These are phyloP conservation scores for Hirschioporus abietinus DNA, from an alignment of 768 basidiomycete genomes.

Conservation along the genomic window DNA sequence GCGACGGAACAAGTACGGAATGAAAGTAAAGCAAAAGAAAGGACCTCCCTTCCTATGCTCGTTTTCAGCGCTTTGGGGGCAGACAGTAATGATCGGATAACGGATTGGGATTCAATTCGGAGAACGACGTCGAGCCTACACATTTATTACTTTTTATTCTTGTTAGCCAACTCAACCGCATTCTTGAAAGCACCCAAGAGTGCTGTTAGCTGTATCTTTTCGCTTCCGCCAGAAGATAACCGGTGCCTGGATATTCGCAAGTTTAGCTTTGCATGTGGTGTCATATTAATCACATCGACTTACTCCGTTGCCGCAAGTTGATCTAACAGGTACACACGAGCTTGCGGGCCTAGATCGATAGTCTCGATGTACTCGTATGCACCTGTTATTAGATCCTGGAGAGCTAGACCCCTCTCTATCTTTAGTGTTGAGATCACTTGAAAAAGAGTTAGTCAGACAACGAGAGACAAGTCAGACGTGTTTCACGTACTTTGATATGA, in stretches of 20 bases:
- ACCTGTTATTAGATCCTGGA: constrained; percentile 91
- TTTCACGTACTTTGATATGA: constrained; percentile 66
- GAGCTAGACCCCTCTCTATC: constrained; percentile 85
- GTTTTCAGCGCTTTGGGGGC: no score
- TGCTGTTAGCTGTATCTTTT: constrained; percentile 92
- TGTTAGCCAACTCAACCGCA: constrained; percentile 68
- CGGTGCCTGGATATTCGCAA: constrained; percentile 56
- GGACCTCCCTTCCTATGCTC: no score
- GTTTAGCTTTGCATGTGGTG: background rate
- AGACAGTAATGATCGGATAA: no score
- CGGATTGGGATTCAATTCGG: no score
- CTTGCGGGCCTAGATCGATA: constrained; percentile 79
- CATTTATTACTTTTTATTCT: background rate
- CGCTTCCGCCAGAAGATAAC: constrained; percentile 85
- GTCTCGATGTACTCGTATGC: constrained; percentile 87
- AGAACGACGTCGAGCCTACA: no score
- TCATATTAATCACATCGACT: constrained; percentile 24
- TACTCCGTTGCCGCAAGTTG: constrained; percentile 95
- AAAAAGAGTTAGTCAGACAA: constrained; percentile 1
- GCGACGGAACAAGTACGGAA: no score
- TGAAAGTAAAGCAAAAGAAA: no score
- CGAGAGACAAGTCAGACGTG: constrained; percentile 6
- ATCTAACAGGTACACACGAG: constrained; percentile 88
- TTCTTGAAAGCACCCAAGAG: constrained; percentile 92
- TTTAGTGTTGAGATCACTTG: constrained; percentile 85